These are phyloP conservation scores for Hamamelis virginiana DNA, from an alignment of 164 flowering plant species.

Conservation along the genomic window DNA sequence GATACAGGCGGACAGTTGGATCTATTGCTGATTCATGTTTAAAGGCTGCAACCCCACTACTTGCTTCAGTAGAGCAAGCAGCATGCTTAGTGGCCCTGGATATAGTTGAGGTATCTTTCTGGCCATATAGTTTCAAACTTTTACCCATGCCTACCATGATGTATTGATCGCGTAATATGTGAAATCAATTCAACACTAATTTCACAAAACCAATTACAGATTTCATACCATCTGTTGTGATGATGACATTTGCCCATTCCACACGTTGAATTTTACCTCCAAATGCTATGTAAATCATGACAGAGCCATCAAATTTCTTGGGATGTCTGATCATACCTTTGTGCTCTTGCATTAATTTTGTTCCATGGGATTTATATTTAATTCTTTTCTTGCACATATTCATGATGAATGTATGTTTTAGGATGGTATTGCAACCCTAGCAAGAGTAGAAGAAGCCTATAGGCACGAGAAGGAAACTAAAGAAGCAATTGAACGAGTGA, in stretches of 20 bases:
- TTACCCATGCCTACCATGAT: background rate
- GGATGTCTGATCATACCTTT: background rate
- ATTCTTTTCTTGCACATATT: background rate
- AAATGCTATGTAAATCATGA: too few relatives aligned
- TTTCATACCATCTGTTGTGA: background rate
- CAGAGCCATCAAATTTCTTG: background rate
- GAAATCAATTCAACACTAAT: background rate
- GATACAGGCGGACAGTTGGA: slow-evolving; percentile 75
- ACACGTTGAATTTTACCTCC: too few relatives aligned
- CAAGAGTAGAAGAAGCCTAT: slow-evolving; percentile 83
- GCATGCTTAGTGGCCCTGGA: slow-evolving; percentile 68
- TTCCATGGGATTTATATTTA: background rate
- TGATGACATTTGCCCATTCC: background rate
- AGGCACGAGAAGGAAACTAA: slow-evolving; percentile 53
- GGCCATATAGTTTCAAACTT: background rate
- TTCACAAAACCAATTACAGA: background rate
- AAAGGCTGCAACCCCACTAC: slow-evolving; percentile 64
- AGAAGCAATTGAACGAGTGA: slow-evolving; percentile 47
- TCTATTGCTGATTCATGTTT: slow-evolving; percentile 77
- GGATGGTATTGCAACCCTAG: slow-evolving; percentile 72
- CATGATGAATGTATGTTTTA: slow-evolving; percentile 16
- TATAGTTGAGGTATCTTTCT: slow-evolving; percentile 65
- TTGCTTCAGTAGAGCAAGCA: slow-evolving; percentile 63
- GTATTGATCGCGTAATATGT: background rate
- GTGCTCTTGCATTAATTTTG: too few relatives aligned